These are phyloP conservation scores for Moniliophthora roreri DNA, from an alignment of 1,284 basidiomycete genomes.

Conservation along the genomic window DNA sequence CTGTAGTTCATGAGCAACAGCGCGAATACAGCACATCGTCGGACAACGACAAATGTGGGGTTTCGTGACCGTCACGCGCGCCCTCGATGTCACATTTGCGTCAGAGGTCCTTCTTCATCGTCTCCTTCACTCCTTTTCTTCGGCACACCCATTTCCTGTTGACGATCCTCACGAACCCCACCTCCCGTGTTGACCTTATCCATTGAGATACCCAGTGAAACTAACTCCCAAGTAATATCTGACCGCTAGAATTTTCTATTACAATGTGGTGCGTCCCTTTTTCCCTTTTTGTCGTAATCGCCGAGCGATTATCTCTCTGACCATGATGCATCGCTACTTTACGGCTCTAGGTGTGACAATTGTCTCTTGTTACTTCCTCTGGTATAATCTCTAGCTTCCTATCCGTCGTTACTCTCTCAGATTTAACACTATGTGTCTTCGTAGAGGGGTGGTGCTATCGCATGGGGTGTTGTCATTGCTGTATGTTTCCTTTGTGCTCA, in stretches of 20 bases:
- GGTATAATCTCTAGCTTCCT: constrained; percentile 38
- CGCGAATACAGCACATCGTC: neutral
- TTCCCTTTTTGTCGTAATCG: constrained; percentile 8
- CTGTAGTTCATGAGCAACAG: too few relatives aligned
- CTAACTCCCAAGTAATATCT: neutral
- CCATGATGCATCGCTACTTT: constrained; percentile 15
- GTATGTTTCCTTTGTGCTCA: constrained; percentile 36
- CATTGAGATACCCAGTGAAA: neutral
- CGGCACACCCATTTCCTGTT: neutral
- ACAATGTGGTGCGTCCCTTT: constrained; percentile 7
- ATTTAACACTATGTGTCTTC: constrained; percentile 27
- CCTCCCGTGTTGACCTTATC: neutral
- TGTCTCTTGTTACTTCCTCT: constrained; percentile 68
- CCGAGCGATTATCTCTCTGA: constrained; percentile 7
- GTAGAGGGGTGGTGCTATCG: constrained; percentile 72
- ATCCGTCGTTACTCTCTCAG: constrained; percentile 2
- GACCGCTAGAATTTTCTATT: neutral
- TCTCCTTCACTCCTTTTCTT: neutral
- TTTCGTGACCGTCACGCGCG: neutral
- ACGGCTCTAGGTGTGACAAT: constrained; percentile 62
- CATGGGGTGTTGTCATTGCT: constrained; percentile 66
- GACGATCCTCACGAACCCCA: constrained; percentile 8
- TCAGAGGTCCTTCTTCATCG: neutral
- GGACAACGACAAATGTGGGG: constrained; percentile 7
- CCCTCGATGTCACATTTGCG: neutral